phyloP scores from a whole-genome alignment of 768 basidiomycete genomes.

The Tricholoma bakamatsutake region DNA sequence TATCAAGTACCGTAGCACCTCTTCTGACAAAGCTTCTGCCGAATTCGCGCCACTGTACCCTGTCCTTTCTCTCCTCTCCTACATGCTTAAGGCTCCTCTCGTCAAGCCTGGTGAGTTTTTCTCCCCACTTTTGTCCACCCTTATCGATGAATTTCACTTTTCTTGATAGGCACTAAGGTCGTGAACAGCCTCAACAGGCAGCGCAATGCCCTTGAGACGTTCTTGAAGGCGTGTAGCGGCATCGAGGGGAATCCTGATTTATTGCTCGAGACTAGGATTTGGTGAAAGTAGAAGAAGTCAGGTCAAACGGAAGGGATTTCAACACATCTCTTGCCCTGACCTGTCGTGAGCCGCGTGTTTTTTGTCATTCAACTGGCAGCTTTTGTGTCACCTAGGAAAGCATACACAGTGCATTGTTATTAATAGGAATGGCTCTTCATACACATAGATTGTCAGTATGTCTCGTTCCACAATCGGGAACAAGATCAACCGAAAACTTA shows the following conservation, averaged over 20 bases:
- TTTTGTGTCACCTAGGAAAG: neutral
- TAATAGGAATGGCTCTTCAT: too few species aligned
- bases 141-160: neutral
- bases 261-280: constrained; percentile 81
- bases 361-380: neutral
- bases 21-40: constrained; percentile 19
- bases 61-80: constrained; percentile 87
- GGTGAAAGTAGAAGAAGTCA: constrained; percentile 45
- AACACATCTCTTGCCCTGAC: constrained; percentile 4
- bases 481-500: too few species aligned
- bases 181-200: constrained; percentile 95
- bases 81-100: constrained; percentile 98
- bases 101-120: constrained; percentile 74
- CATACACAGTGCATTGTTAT: too few species aligned
- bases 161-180: constrained; percentile 64
- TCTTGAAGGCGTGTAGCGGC: constrained; percentile 93
- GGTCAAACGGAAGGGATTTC: constrained; percentile 3
- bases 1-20: constrained; percentile 72
- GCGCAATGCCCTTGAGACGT: constrained; percentile 87
- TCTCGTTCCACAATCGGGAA: too few species aligned
- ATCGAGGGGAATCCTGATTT: constrained; percentile 80
- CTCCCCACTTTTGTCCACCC: neutral
- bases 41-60: constrained; percentile 86
- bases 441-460: too few species aligned
- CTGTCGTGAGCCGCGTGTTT: neutral